Base-by-base conservation (phyloP, 129 eudicot genomes). In the Helianthus tuberosus region DNA sequence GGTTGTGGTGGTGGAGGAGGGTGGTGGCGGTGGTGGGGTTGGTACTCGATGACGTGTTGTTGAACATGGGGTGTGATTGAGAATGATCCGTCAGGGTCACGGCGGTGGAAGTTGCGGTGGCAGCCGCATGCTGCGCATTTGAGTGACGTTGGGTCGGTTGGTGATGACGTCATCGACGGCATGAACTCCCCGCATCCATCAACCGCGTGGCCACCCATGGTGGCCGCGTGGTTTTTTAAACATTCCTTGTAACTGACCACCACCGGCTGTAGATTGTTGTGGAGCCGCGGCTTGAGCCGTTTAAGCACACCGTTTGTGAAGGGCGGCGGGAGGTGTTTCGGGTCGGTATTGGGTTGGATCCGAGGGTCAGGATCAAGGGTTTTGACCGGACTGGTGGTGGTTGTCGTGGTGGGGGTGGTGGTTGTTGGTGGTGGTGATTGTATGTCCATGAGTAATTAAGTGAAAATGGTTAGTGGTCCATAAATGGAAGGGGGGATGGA, bases 81-180 rank as follows among this genome's bases (percentile, higher is more conserved):
- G 48, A 69, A 76, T 0, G 79, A 73, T 6, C 86, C 94, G 0
- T 91, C 95, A 0, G 96, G 91, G 11, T 89, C 97, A 17, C 98
- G 98, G 81, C 99, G 97, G 87, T 94, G 99, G 89, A 94, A 94
- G 59, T 94, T 94, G 16, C 98, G 98, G 86, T 94, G 97, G 79
- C 98, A 94, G 4, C 96, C 96, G 27, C 98, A 90, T 0, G 99
- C 99, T 29, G 97, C 99, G 72, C 99, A 94, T 77, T 77, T 88
- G 9, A 94, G 75, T 2, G 97, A 85, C 14, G 97, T 86, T 50
- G 96, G 97, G 84, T 88, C 91, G 51, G 88, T 8, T 16, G 91
- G 97, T 36, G 74, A 71, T 8, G 91, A 64, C 1, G 87, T 46
- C 4, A 89, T 86, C 9, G 91, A 74, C 14, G 96, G 92, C 94